A percentile compares a stretch with the other conserved stretches of the same genome.
These are phyloP conservation scores for Scutellaria barbata DNA, from an alignment of 257 asterid genomes.

Conservation along the genomic window DNA sequence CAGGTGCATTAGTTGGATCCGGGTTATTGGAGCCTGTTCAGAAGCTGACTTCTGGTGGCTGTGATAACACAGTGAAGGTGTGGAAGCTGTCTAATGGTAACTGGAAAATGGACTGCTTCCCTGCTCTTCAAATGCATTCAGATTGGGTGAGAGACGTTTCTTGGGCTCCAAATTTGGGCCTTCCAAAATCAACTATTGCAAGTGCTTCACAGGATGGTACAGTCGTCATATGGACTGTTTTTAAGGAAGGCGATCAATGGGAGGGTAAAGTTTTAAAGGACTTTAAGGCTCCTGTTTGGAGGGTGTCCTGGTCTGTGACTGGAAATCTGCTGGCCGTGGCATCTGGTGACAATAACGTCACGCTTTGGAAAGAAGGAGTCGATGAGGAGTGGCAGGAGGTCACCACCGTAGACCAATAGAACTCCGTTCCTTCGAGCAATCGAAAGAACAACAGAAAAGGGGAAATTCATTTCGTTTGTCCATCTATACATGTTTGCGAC, in stretches of 20 bases:
- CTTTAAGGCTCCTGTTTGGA: conserved; percentile 86
- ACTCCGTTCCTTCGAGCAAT: conserved; percentile 20
- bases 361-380: conserved; percentile 92
- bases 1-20: conserved; percentile 78
- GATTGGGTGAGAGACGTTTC: conserved; percentile 98
- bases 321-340: conserved; percentile 93
- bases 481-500: conserved; percentile 39
- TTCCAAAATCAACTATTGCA: conserved; percentile 90
- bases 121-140: conserved; percentile 78
- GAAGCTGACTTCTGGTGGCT: conserved; percentile 94
- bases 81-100: conserved; percentile 76
- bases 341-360: conserved; percentile 76
- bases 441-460: conserved; percentile 3
- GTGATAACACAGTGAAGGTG: conserved; percentile 88
- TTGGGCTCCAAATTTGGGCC: conserved; percentile 98
- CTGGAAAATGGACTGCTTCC: conserved; percentile 97
- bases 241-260: conserved; percentile 88
- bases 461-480: conserved; percentile 36
- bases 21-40: conserved; percentile 68
- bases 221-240: conserved; percentile 85
- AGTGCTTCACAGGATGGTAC: conserved; percentile 96
- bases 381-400: conserved; percentile 96
- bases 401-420: conserved; percentile 66
- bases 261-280: conserved; percentile 84
- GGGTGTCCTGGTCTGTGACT: conserved; percentile 97